phyloP scores from a whole-genome alignment of 2,329 filamentous ascomycete species.

The Fusarium sp. region DNA sequence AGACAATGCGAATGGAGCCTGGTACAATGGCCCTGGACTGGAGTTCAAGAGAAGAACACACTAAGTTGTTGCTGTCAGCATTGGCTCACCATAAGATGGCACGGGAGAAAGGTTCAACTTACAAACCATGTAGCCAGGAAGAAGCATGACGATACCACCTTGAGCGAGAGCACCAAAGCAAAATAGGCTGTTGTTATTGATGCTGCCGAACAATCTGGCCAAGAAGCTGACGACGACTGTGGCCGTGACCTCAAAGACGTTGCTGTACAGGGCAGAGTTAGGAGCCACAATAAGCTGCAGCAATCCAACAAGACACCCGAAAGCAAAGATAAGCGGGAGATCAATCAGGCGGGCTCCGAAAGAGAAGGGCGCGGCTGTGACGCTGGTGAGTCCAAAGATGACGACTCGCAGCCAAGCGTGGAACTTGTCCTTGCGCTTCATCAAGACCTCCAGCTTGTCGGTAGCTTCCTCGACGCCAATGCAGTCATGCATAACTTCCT shows the following conservation, averaged over 20 bases:
- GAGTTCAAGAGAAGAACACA: constrained; percentile 64
- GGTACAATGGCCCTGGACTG: constrained; percentile 74
- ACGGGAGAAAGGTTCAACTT: constrained; percentile 36
- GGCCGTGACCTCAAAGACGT: constrained; percentile 70
- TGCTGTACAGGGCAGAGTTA: constrained; percentile 70
- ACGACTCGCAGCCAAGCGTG: constrained; percentile 62
- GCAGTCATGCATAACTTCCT: constrained; percentile 68
- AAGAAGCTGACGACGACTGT: constrained; percentile 68
- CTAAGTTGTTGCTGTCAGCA: constrained; percentile 35
- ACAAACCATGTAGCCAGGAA: constrained; percentile 70
- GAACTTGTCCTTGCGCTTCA: constrained; percentile 63
- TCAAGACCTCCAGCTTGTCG: constrained; percentile 60
- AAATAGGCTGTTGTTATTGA: constrained; percentile 59
- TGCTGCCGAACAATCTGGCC: constrained; percentile 68
- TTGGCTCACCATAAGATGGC: neutral
- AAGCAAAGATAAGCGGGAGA: constrained; percentile 72
- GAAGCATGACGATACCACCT: constrained; percentile 69
- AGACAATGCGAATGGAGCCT: constrained; percentile 76
- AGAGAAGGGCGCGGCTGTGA: constrained; percentile 75
- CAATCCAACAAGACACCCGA: constrained; percentile 73
- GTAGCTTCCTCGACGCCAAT: constrained; percentile 66
- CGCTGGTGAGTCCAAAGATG: constrained; percentile 76
- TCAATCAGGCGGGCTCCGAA: constrained; percentile 76
- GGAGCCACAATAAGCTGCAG: constrained; percentile 75
- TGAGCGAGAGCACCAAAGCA: constrained; percentile 72